Evolutionary conservation across 371 early-diverging fungal genomes (phyloP), one percentile per base, ranked within the genome.

Genomic region (Mortierella sp.): DNA sequence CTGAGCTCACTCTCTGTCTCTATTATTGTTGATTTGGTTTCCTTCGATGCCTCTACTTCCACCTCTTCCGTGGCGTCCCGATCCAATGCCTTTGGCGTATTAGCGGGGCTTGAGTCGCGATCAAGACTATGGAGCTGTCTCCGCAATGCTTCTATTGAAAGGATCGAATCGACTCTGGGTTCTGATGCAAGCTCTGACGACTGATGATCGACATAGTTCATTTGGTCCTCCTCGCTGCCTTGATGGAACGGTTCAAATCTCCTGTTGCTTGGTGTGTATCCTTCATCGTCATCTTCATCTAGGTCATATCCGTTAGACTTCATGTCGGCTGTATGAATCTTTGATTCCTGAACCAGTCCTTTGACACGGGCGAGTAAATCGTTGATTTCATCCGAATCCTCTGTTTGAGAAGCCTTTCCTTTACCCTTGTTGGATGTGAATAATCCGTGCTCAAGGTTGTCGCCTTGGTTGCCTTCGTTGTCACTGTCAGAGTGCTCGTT

Each of bases 291-390:
- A 0, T 64, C 63, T 13, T 19, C 9, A 21, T 59, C 57, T 17
- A 46, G 50, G 4, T 14, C 27, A 17, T 24, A 10, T 29, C 34
- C 39, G 13, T n/a, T 12, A 0, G 48, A 54, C 22, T 63, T 59
- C 4, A 59, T 24, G 2, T 66, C 59, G 24, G 39, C 41, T 6
- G 41, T 43, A 40, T 62, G 44, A 5, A 17, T 47, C 34, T 43
- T 66, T 25, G 76, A 74, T 25, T 74, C 68, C 0, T 56, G 63
- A 39, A 67, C 68, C 13, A 74, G 60, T 13, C 60, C 64, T 25
- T 74, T 67, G n/a, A 68, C 68, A 49, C 44, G 55, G 37, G 63
- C 60, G 28, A 74, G 55, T 54, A 74, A 41, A 0, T 31, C 49
- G 28, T 67, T 39, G 43, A 67, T 53, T 21, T 67, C 76, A 3